These are phyloP conservation scores for Oxalis stricta DNA, from an alignment of 441 rosid genomes.

Conservation along the genomic window DNA sequence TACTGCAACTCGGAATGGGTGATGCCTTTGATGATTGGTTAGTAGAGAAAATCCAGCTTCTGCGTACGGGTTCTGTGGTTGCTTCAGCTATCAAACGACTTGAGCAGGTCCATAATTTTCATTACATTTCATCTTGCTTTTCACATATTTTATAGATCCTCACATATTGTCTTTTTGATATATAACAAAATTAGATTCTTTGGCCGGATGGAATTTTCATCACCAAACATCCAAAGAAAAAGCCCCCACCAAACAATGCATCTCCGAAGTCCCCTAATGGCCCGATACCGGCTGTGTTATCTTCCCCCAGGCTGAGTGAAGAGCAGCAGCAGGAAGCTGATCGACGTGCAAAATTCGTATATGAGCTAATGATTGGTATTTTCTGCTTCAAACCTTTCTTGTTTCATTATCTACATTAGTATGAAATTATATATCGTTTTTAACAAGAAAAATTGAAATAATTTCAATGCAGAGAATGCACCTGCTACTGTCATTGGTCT, in stretches of 20 bases:
- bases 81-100: constrained; percentile 86
- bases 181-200: constrained; percentile 43
- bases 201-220: constrained; percentile 99
- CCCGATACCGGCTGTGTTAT: constrained; percentile 14
- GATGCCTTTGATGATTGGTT: constrained; percentile 99
- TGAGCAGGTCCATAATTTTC: constrained; percentile 56
- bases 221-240: constrained; percentile 84
- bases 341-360: constrained; percentile 80
- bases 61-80: constrained; percentile 71
- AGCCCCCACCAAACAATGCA: constrained; percentile 22
- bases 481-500: constrained; percentile 78
- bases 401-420: neutral
- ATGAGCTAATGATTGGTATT: constrained; percentile 87
- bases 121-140: no score
- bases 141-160: constrained; percentile 1
- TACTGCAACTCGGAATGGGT: constrained; percentile 97
- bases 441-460: no score
- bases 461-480: constrained; percentile 55
- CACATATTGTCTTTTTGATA: constrained; percentile 1
- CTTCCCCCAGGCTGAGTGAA: constrained; percentile 27
- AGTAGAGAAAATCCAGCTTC: constrained; percentile 79
- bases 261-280: constrained; percentile 15
- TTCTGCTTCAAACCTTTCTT: neutral
- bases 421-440: neutral
- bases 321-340: constrained; percentile 72